A percentile compares a stretch with the other conserved stretches of the same genome.
Conservation (phyloP, 345 rosid genomes). For the Gossypium thurberi region DNA sequence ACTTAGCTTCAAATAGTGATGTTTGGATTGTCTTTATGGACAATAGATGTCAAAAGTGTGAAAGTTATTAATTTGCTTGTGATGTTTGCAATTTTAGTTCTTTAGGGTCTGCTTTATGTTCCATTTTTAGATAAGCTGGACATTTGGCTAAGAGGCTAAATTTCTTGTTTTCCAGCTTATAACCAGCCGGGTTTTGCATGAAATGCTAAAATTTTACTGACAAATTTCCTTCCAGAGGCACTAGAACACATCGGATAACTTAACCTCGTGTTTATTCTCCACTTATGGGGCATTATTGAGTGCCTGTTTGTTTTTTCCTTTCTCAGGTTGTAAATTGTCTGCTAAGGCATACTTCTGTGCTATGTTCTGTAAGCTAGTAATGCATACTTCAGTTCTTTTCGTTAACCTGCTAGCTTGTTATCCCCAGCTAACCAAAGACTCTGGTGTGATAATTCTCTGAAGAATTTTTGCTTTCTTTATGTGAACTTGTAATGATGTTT, state of each 20-base stretch:
- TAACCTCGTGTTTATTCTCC: background rate
- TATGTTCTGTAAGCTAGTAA: background rate
- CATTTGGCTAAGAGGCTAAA: background rate
- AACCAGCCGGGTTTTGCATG: background rate
- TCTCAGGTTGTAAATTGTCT: background rate
- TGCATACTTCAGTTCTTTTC: background rate
- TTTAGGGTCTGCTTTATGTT: background rate
- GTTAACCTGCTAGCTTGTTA: background rate
- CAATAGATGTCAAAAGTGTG: background rate
- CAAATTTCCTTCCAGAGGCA: background rate
- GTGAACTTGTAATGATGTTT: background rate
- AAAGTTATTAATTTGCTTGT: background rate
- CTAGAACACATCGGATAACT: background rate
- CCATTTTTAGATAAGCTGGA: background rate
- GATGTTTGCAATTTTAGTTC: background rate
- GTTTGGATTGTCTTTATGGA: background rate
- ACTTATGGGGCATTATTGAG: background rate
- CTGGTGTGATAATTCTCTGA: background rate
- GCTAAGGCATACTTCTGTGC: background rate
- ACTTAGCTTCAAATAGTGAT: background rate
- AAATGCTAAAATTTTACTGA: background rate
- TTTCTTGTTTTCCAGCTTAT: constrained; percentile 1
- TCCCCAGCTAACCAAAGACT: background rate
- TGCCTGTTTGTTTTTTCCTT: background rate
- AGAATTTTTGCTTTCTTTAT: background rate